Evolutionary conservation across 2,329 filamentous ascomycete genomes (phyloP).

Genomic region (Hymenoscyphus scutula): DNA sequence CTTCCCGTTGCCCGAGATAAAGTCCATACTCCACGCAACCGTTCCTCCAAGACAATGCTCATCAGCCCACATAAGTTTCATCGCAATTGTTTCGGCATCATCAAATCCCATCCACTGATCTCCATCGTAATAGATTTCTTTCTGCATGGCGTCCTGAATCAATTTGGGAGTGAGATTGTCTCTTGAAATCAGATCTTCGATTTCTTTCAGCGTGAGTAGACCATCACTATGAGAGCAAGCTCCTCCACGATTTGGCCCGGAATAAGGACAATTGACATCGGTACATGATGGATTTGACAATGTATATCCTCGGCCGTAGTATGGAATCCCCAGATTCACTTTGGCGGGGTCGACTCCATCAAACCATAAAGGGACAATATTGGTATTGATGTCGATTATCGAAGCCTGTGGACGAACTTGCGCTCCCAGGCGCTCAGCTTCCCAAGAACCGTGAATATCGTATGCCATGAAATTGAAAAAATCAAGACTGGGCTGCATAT

Average conservation of each 20-base stretch:
- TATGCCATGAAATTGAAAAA: slow-evolving; percentile 40
- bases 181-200: slow-evolving; percentile 34
- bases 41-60: slow-evolving; percentile 33
- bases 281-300: slow-evolving; percentile 26
- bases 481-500: slow-evolving; percentile 31
- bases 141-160: slow-evolving; percentile 28
- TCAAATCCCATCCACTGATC: slow-evolving; percentile 46
- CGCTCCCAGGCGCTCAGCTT: slow-evolving; percentile 36
- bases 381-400: slow-evolving; percentile 42
- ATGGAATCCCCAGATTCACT: slow-evolving; percentile 47
- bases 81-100: slow-evolving; percentile 38
- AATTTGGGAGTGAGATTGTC: slow-evolving; percentile 26
- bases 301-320: slow-evolving; percentile 48
- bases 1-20: slow-evolving; percentile 25
- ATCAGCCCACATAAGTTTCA: slow-evolving; percentile 34
- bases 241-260: slow-evolving; percentile 27
- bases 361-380: slow-evolving; percentile 42
- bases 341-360: slow-evolving; percentile 41
- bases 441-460: slow-evolving; percentile 44
- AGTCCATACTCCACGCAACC: slow-evolving; percentile 34
- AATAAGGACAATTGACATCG: slow-evolving; percentile 31
- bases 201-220: slow-evolving; percentile 34
- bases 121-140: slow-evolving; percentile 32
- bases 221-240: slow-evolving; percentile 35
- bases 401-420: slow-evolving; percentile 42